Conservation (phyloP, 2,329 filamentous ascomycete genomes). For the Pezicula carpinea region DNA sequence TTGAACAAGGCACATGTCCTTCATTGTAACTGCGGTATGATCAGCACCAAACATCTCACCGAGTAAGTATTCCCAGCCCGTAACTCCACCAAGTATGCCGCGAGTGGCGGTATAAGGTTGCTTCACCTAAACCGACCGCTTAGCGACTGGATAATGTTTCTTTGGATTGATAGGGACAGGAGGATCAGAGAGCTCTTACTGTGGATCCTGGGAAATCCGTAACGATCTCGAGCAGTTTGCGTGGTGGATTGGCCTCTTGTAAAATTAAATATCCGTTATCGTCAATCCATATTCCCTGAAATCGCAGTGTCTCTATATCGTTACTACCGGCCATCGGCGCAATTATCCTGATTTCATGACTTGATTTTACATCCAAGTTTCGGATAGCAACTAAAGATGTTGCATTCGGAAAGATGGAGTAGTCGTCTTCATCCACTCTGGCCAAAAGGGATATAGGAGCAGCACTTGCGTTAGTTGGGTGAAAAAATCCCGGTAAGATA, state of each 20-base stretch:
- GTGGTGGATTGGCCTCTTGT: background rate
- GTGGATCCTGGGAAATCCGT: slow-evolving; percentile 26
- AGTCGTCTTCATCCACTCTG: slow-evolving; percentile 22
- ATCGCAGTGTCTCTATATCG: slow-evolving; percentile 16
- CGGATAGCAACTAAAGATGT: slow-evolving; percentile 14
- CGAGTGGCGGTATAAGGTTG: slow-evolving; percentile 3
- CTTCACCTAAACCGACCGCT: too few species aligned
- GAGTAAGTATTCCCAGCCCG: slow-evolving; percentile 32
- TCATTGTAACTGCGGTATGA: slow-evolving; percentile 27
- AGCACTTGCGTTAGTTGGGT: slow-evolving; percentile 12
- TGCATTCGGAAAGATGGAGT: slow-evolving; percentile 20
- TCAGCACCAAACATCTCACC: slow-evolving; percentile 32
- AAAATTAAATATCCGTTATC: slow-evolving; percentile 16
- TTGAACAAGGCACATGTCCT: slow-evolving; percentile 31
- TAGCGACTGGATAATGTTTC: too few species aligned
- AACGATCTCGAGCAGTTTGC: slow-evolving; percentile 27
- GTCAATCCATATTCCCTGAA: slow-evolving; percentile 23
- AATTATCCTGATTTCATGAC: slow-evolving; percentile 21
- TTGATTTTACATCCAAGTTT: slow-evolving; percentile 8
- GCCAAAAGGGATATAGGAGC: slow-evolving; percentile 21
- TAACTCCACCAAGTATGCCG: slow-evolving; percentile 19
- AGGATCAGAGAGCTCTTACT: background rate
- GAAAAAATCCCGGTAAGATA: slow-evolving; percentile 7
- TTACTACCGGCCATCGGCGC: slow-evolving; percentile 19
- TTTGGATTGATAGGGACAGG: background rate